Conservation (phyloP, 441 rosid genomes). For the Croton laevigatus region DNA sequence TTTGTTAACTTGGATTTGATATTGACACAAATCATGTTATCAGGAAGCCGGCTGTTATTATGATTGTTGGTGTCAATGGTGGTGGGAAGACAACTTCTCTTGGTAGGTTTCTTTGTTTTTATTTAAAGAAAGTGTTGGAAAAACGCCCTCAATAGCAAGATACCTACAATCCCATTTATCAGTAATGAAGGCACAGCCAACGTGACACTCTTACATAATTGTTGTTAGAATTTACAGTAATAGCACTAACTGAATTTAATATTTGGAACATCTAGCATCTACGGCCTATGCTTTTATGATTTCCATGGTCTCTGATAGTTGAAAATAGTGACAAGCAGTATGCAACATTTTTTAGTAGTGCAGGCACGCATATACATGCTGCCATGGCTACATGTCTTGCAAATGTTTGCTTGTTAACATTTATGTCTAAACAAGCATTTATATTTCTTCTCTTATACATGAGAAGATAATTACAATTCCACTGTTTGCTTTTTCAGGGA, state of each 20-base stretch:
- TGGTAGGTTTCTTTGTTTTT: constrained; percentile 35
- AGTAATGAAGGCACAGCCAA: background rate
- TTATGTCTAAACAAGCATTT: background rate
- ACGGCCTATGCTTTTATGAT: background rate
- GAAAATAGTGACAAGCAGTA: background rate
- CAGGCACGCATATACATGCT: background rate
- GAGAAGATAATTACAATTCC: constrained; percentile 7
- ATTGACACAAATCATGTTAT: constrained; percentile 18
- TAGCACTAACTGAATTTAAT: background rate
- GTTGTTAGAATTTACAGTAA: background rate
- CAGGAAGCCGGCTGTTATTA: constrained; percentile 89
- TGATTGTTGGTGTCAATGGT: constrained; percentile 92
- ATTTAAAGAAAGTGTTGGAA: background rate
- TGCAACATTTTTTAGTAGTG: background rate
- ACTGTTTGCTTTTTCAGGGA: constrained; percentile 50
- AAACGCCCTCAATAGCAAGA: background rate
- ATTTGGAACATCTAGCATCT: background rate
- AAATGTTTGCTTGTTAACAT: background rate
- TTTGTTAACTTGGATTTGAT: constrained; percentile 2
- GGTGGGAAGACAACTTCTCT: constrained; percentile 98
- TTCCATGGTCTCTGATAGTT: background rate
- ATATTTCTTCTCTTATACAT: background rate
- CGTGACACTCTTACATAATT: background rate
- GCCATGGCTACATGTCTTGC: background rate
- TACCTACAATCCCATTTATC: background rate